Conservation (phyloP, 2,329 filamentous ascomycete genomes). For the Orbilia javanica region DNA sequence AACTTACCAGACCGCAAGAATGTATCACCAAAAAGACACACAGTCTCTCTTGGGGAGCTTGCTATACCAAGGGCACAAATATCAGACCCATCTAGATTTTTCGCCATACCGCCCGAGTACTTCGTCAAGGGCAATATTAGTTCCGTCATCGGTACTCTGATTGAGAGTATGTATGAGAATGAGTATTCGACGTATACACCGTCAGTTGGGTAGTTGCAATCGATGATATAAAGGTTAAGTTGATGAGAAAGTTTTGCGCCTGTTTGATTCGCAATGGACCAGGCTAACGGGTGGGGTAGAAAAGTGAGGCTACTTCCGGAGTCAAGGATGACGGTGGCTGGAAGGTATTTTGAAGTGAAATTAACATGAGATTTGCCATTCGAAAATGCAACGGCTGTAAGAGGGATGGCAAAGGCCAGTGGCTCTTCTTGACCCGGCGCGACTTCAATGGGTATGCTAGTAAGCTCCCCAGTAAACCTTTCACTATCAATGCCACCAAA, state of each 20-base stretch:
- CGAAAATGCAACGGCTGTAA: constrained; percentile 38
- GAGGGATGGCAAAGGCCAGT: constrained; percentile 40
- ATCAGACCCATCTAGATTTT: constrained; percentile 44
- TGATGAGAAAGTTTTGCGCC: constrained; percentile 70
- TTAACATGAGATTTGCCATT: constrained; percentile 63
- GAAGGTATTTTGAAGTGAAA: constrained; percentile 68
- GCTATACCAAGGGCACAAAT: constrained; percentile 45
- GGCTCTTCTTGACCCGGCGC: constrained; percentile 26
- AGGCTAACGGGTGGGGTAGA: constrained; percentile 59
- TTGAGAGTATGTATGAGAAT: constrained; percentile 69
- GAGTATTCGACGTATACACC: constrained; percentile 69
- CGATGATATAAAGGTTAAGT: constrained; percentile 73
- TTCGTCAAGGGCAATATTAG: constrained; percentile 64
- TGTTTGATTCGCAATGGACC: constrained; percentile 58
- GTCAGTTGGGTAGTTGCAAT: constrained; percentile 69
- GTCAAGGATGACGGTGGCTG: constrained; percentile 77
- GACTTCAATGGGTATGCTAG: constrained; percentile 62
- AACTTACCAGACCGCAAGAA: constrained; percentile 47
- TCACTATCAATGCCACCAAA: constrained; percentile 69
- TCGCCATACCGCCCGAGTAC: constrained; percentile 35
- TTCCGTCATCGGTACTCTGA: constrained; percentile 72
- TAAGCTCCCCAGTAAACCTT: constrained; percentile 66
- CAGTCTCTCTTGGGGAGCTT: constrained; percentile 22
- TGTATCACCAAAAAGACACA: constrained; percentile 47
- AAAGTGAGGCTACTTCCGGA: constrained; percentile 66